A percentile compares a stretch with the other conserved stretches of the same genome.
Conservation (phyloP, 2,329 filamentous ascomycete species). For the Pleomassaria siparia region DNA sequence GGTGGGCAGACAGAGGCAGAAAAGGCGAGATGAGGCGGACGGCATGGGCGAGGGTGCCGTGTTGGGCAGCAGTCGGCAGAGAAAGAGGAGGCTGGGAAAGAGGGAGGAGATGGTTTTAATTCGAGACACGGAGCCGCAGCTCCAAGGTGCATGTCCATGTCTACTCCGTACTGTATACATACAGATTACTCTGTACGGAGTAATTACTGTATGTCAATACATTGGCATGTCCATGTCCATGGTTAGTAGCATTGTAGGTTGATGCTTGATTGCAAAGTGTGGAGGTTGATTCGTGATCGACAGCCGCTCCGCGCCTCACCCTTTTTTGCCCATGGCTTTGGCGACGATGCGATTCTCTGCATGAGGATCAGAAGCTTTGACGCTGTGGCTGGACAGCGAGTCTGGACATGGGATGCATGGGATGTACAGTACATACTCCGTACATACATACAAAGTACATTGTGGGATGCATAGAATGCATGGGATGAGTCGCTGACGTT, state of each 20-base stretch:
- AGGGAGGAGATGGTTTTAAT: constrained; percentile 10
- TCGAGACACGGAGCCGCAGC: no score
- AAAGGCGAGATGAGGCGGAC: constrained; percentile 13
- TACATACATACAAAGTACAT: neutral
- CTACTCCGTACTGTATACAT: no score
- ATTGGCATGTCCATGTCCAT: no score
- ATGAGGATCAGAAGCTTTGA: constrained; percentile 30
- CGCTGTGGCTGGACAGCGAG: constrained; percentile 17
- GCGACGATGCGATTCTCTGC: constrained; percentile 18
- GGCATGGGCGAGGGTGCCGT: constrained; percentile 3
- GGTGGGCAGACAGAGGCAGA: constrained; percentile 10
- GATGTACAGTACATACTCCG: no score
- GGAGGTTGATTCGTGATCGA: constrained; percentile 23
- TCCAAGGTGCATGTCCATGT: no score
- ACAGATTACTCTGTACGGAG: no score
- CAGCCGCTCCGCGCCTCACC: constrained; percentile 18
- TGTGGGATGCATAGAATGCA: constrained; percentile 16
- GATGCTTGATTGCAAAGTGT: no score
- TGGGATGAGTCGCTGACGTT: constrained; percentile 23
- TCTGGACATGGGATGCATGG: neutral
- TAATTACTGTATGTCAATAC: no score
- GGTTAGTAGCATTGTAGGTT: no score
- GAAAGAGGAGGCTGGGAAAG: constrained; percentile 10
- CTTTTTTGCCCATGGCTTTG: constrained; percentile 11
- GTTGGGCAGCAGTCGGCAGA: constrained; percentile 10